Base-by-base conservation (phyloP, 495 filamentous ascomycete genomes). In the Penicillium cinerascens region DNA sequence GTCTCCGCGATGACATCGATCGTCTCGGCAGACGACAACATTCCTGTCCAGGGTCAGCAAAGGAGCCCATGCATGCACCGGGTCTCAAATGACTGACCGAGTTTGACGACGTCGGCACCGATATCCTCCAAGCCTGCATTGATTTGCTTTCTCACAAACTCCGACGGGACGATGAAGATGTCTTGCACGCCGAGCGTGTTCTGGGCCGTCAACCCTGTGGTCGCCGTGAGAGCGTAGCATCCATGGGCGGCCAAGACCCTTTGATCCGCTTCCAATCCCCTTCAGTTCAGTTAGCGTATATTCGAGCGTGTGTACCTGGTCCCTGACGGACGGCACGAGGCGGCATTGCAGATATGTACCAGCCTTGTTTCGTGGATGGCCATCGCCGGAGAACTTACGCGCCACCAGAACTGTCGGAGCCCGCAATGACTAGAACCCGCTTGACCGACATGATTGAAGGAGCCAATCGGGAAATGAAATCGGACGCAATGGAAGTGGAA, bases 251-350 rank as follows among this genome's bases (percentile, higher is more conserved):
- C 87, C 33, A 97, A 86, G 45, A 95, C 91, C 64, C 93, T 92
- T 69, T 97, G 91, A 70, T 98, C 93, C 26, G 93, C 93, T 66
- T 98, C 93, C 37, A 98, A 82, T n/a, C 93, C 93, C 37, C 91
- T 96, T 56, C 40, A 49, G 51, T 23, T 21, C 0, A 46, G 40
- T 61, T 39, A 61, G 50, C 45, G 25, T 27, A n/a, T 20, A 22
- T 39, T 5, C 22, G 17, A 18, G 29, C 9, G 11, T 33, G 9
- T 23, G 11, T 1, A 33, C 4, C 1, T 13, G 29, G 29, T 0
- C 10, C 29, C 29, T 15, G 11, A 10, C 4, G 11, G 29, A n/a
- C n/a, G n/a, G 29, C 29, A 33, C 8, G 29, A 15, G 1, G 11
- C 29, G 29, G 29, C 29, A 33, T 33, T 13, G 29, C 9, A 11